Percentiles rank a stretch among this genome's conserved stretches.
Conservation (phyloP, 164 flowering plant genomes). For the Annona squamosa region DNA sequence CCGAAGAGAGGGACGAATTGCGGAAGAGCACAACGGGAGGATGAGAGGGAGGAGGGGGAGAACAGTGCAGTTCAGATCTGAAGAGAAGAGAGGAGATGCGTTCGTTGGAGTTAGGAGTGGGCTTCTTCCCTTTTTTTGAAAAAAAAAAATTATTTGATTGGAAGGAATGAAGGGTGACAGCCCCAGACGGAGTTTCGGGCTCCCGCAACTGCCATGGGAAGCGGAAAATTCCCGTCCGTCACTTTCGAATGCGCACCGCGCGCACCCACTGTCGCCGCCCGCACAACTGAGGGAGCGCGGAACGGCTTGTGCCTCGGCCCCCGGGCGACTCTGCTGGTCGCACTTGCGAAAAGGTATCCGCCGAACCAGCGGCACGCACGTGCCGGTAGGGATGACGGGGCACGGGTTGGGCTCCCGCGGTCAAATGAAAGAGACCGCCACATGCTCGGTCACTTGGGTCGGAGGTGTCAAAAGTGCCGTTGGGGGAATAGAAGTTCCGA, state of each 20-base stretch:
- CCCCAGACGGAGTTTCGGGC: background rate
- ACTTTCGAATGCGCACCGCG: background rate
- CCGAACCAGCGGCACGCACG: too few species aligned
- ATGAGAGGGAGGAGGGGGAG: too few species aligned
- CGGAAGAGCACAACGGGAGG: background rate
- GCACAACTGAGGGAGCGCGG: background rate
- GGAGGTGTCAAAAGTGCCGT: too few species aligned
- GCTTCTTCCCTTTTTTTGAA: too few species aligned
- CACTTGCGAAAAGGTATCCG: too few species aligned
- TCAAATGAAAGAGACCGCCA: too few species aligned
- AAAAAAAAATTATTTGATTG: background rate
- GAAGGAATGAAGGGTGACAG: background rate
- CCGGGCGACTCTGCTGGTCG: too few species aligned
- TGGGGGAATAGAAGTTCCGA: too few species aligned
- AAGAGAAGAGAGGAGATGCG: background rate
- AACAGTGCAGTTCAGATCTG: background rate
- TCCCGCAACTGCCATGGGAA: background rate
- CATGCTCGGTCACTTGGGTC: too few species aligned
- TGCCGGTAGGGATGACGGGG: too few species aligned
- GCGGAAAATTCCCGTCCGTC: background rate
- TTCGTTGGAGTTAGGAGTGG: too few species aligned
- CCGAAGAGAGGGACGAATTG: constrained; percentile 7
- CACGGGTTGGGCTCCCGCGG: too few species aligned
- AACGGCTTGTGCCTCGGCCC: background rate
- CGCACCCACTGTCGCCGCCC: background rate